Base-by-base conservation (phyloP, 2,329 filamentous ascomycete species). In the Torrubiellomyces zombiae region DNA sequence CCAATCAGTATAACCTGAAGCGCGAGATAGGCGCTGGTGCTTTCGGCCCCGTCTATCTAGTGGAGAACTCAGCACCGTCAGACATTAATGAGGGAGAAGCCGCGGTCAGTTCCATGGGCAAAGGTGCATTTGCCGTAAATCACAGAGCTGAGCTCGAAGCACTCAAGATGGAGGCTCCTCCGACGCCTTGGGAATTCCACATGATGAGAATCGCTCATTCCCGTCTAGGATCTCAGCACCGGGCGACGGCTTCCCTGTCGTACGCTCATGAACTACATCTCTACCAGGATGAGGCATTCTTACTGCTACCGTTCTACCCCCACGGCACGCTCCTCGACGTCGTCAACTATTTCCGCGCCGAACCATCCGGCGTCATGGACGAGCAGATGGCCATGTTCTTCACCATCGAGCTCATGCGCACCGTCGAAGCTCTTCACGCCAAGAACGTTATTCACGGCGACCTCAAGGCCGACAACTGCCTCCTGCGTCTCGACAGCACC, bases 351-450 rank as follows among this genome's bases (percentile, higher is more conserved):
- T 78, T 86, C 36, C 73, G 79, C 20, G 63, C 67, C 11, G 80
- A 91, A 33, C 47, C 65, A 2, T 66, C 67, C 5, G 72, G 72
- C 3, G 75, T 77, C 10, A 81, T 98, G 67, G 89, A 98, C 38
- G 89, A 98, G 51, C 63, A 67, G 23, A 60, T 95, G 3, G 81
- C 79, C 38, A 94, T 95, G 82, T 95, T 94, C 59, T 92, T 95
- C 54, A 67, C 80, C 6, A 63, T 95, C 32, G 89, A 98, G 51
- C 65, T 98, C 6, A 64, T 98, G 38, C 78, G 89, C 24, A 92
- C 82, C 0, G 67, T 93, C 4, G 89, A 95, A 53, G 75, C 76
- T 0, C 62, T 98, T 13, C 89, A 98, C 50, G 47, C 68, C 4
- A 76, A 76, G 37, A 67, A 71, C 3, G 61, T 98, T 29, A 59